Base-by-base conservation (phyloP, 352 stramenopile species). In the Stephanocyclus meneghinianus region DNA sequence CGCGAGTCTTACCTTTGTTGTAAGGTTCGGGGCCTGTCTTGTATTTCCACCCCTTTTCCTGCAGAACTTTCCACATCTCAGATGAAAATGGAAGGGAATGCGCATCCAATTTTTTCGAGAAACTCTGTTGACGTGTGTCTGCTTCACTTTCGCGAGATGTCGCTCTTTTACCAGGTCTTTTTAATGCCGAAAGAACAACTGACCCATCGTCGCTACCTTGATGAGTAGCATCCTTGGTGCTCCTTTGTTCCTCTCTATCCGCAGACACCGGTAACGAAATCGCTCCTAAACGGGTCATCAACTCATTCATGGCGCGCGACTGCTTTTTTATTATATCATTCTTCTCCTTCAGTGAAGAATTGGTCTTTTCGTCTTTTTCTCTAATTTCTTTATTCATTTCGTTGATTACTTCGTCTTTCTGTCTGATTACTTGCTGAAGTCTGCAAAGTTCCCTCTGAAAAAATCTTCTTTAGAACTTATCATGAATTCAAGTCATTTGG, bases 61-160 rank as follows among this genome's bases (percentile, higher is more conserved):
- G 40, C 6, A 86, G 47, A 26, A 60, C 53, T 44, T 78, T 80
- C 79, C 79, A 86, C 30, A 82, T 30, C 32, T 80, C 50, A 26
- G 60, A 16, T 59, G 70, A 75, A 35, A 80, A 51, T 37, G 48
- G 16, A 18, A 18, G 47, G 61, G 15, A 9, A 42, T 40, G 16
- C 2, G 18, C 32, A 75, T 80, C 40, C 15, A 40, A 5, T 32
- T 71, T 48, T 40, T 55, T 30, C 48, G 16, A 50, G 8, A 29
- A 32, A 16, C 32, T 44, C 80, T 71, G 51, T 57, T 85, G 37
- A 16, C 55, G 32, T 63, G 44, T 21, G 8, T 45, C 10, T 6
- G 55, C 29, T 26, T 63, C 21, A 45, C 5, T 45, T 59, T 63
- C 8, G 10, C 11, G 30, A 63, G 55, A 11, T 18, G 18, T n/a